Conservation (phyloP, 2,329 filamentous ascomycete species). For the Aureobasidium zeae region DNA sequence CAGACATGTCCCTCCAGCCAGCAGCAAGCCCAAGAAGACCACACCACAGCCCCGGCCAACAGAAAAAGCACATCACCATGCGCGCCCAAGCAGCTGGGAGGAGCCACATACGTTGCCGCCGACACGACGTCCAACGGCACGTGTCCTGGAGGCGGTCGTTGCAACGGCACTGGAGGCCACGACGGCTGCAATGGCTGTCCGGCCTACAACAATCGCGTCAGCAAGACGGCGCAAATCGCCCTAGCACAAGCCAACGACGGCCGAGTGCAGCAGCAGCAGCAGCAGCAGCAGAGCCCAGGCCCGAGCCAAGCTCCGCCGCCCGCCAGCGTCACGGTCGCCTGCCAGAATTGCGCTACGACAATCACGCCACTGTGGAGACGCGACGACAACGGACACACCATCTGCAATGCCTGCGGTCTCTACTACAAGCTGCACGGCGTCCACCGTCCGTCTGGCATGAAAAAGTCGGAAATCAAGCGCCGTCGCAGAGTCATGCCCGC, state of each 20-base stretch:
- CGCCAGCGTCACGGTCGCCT: slow-evolving; percentile 68
- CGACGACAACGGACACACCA: slow-evolving; percentile 89
- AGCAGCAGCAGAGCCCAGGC: slow-evolving; percentile 14
- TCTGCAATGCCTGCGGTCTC: slow-evolving; percentile 94
- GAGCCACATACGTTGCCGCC: slow-evolving; percentile 65
- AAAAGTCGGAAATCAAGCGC: slow-evolving; percentile 93
- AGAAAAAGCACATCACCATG: slow-evolving; percentile 10
- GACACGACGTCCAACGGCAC: slow-evolving; percentile 72
- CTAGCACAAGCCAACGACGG: slow-evolving; percentile 34
- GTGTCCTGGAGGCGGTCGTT: slow-evolving; percentile 87
- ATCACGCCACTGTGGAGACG: slow-evolving; percentile 93
- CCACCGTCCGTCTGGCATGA: slow-evolving; percentile 95
- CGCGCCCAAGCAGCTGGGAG: slow-evolving; percentile 19
- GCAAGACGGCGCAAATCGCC: slow-evolving; percentile 70
- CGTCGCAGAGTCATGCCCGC: slow-evolving; percentile 90
- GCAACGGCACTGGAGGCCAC: slow-evolving; percentile 91
- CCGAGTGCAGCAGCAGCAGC: neutral
- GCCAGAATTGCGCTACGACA: slow-evolving; percentile 93
- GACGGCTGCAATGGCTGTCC: slow-evolving; percentile 93
- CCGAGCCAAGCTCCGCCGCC: slow-evolving; percentile 28
- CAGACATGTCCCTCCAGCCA: slow-evolving; percentile 29
- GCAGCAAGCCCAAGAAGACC: slow-evolving; percentile 3
- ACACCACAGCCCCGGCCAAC: slow-evolving; percentile 1
- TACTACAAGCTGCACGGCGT: slow-evolving; percentile 95
- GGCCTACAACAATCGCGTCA: slow-evolving; percentile 92